Evolutionary conservation across 257 asterid species (phyloP).

Genomic region (Fraxinus quadrangulata): DNA sequence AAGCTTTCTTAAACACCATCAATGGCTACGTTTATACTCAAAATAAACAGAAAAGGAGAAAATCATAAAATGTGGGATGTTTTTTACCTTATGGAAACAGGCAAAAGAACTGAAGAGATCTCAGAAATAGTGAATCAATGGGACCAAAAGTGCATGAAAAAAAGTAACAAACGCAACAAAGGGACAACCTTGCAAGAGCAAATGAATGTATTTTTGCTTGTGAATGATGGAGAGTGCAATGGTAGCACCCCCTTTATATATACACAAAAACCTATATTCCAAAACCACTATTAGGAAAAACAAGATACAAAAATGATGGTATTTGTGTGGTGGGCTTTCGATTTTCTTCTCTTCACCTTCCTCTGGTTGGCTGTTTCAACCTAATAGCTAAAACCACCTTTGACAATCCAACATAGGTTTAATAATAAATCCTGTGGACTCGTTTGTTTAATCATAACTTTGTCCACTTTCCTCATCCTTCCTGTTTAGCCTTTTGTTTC

Average conservation of each 20-base stretch:
- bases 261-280: constrained; percentile 15
- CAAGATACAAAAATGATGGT: constrained; percentile 21
- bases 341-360: constrained; percentile 15
- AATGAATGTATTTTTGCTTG: constrained; percentile 13
- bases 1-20: too few species aligned
- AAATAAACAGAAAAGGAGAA: not conserved
- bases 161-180: not conserved
- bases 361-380: constrained; percentile 1
- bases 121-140: constrained; percentile 12
- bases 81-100: constrained; percentile 28
- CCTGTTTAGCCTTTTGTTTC: too few species aligned
- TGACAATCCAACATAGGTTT: constrained; percentile 7
- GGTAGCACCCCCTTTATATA: constrained; percentile 9
- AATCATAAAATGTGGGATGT: not conserved
- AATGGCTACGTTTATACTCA: not conserved
- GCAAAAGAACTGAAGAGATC: constrained; percentile 21
- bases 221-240: constrained; percentile 26
- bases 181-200: not conserved
- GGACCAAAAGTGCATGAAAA: not conserved
- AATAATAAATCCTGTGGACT: constrained; percentile 16
- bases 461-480: constrained; percentile 7
- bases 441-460: constrained; percentile 17
- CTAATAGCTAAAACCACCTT: constrained; percentile 29
- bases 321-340: constrained; percentile 22
- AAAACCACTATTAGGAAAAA: constrained; percentile 30